A percentile compares a stretch with the other conserved stretches of the same genome.
Conservation (phyloP, 164 flowering plant species). For the Echeveria elegans region DNA sequence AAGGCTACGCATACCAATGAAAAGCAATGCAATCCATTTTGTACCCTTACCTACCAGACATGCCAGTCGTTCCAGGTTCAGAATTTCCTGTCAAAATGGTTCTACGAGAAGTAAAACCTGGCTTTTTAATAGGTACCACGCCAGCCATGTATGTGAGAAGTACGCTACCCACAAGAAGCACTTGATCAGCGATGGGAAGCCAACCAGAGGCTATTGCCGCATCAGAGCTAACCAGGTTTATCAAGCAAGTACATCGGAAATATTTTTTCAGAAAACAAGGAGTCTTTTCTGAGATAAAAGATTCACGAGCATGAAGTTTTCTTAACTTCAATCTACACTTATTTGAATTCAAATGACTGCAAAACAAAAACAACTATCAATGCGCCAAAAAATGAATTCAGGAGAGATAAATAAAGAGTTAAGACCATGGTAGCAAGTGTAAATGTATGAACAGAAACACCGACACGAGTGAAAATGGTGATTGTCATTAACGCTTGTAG, state of each 20-base stretch:
- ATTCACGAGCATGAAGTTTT: slow-evolving; percentile 11
- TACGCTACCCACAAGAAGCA: slow-evolving; percentile 56
- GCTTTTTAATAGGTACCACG: slow-evolving; percentile 41
- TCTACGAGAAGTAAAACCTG: slow-evolving; percentile 18
- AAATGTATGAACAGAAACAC: neutral
- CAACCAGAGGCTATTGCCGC: slow-evolving; percentile 37
- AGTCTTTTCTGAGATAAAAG: slow-evolving; percentile 13
- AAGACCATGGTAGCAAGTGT: too few species aligned
- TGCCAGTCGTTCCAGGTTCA: slow-evolving; percentile 21
- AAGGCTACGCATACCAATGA: neutral
- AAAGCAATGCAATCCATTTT: slow-evolving; percentile 11
- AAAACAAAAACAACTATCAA: neutral
- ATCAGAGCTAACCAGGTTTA: slow-evolving; percentile 35
- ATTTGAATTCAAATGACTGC: neutral
- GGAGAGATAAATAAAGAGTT: too few species aligned
- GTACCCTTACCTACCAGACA: slow-evolving; percentile 93
- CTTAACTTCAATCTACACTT: neutral
- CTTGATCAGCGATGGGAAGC: slow-evolving; percentile 59
- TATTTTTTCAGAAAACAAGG: slow-evolving; percentile 13
- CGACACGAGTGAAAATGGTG: neutral
- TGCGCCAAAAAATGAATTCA: too few species aligned
- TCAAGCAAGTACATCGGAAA: slow-evolving; percentile 36
- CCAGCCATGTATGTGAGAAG: slow-evolving; percentile 83
- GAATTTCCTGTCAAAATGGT: slow-evolving; percentile 16
- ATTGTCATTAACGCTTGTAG: too few species aligned